These are phyloP conservation scores for Trametes pubescens DNA, from an alignment of 1,284 basidiomycete genomes.

Conservation along the genomic window DNA sequence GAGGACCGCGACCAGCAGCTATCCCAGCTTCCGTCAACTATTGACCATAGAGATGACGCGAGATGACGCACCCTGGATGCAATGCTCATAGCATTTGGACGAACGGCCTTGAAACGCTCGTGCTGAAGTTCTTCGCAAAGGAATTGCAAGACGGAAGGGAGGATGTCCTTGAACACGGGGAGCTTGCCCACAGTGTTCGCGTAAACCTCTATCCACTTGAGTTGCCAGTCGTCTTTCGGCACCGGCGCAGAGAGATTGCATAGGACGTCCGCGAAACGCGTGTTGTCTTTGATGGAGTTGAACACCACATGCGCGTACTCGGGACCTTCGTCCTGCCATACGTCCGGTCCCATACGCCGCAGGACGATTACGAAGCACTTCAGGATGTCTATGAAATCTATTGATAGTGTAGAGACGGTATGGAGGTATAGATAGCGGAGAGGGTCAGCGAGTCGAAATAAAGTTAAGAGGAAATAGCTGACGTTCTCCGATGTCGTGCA, in stretches of 20 bases:
- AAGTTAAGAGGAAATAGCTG: conserved; percentile 47
- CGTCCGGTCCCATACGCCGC: conserved; percentile 56
- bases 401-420: conserved; percentile 15
- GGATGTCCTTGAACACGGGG: conserved; percentile 65
- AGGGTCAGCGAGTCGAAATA: conserved; percentile 18
- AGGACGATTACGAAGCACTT: conserved; percentile 63
- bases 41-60: too few relatives aligned
- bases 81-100: conserved; percentile 65
- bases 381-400: conserved; percentile 75
- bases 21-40: neutral
- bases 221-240: conserved; percentile 37
- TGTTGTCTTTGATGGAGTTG: conserved; percentile 84
- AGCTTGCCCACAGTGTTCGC: conserved; percentile 61
- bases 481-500: conserved; percentile 72
- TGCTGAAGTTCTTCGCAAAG: conserved; percentile 84
- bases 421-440: neutral
- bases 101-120: conserved; percentile 65
- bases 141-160: conserved; percentile 75
- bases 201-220: conserved; percentile 47
- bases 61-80: conserved; percentile 67
- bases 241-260: conserved; percentile 40
- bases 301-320: conserved; percentile 81
- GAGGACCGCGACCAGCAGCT: conserved; percentile 34
- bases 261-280: conserved; percentile 62
- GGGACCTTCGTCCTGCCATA: conserved; percentile 74